Evolutionary conservation across 108 stramenopile genomes (phyloP).

Genomic region (Cylindrotheca closterium): DNA sequence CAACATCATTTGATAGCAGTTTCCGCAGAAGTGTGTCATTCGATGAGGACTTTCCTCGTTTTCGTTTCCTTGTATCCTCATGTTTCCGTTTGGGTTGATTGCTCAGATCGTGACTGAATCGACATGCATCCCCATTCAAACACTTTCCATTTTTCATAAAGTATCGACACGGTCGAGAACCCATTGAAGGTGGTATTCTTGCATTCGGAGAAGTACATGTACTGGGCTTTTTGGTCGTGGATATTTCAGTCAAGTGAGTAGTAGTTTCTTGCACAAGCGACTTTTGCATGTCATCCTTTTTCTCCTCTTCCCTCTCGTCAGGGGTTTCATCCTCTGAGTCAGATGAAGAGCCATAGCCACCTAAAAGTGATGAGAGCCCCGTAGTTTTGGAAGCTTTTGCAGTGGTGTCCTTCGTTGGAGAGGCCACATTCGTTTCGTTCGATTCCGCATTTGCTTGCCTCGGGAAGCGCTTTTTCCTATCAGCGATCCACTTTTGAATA

Average conservation of each 20-base stretch:
- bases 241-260: background rate
- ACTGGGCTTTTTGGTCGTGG: background rate
- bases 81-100: constrained; percentile 1
- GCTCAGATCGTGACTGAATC: constrained; percentile 39
- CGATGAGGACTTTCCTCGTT: constrained; percentile 23
- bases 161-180: constrained; percentile 39
- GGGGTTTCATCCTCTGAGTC: constrained; percentile 31
- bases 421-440: background rate
- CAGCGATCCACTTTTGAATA: constrained; percentile 80
- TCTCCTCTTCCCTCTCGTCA: background rate
- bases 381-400: constrained; percentile 11
- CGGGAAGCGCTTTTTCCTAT: constrained; percentile 74
- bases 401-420: background rate
- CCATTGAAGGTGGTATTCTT: background rate
- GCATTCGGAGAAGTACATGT: background rate
- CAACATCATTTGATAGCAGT: constrained; percentile 67
- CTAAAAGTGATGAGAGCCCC: constrained; percentile 60
- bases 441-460: constrained; percentile 8
- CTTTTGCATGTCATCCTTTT: background rate
- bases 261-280: background rate
- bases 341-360: constrained; percentile 81
- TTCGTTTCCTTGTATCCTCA: constrained; percentile 11
- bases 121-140: constrained; percentile 45
- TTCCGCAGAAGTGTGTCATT: constrained; percentile 58
- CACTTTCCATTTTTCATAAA: constrained; percentile 53